These are phyloP conservation scores for Cotoneaster glaucophyllus DNA, from an alignment of 306 rosid species.

Conservation along the genomic window DNA sequence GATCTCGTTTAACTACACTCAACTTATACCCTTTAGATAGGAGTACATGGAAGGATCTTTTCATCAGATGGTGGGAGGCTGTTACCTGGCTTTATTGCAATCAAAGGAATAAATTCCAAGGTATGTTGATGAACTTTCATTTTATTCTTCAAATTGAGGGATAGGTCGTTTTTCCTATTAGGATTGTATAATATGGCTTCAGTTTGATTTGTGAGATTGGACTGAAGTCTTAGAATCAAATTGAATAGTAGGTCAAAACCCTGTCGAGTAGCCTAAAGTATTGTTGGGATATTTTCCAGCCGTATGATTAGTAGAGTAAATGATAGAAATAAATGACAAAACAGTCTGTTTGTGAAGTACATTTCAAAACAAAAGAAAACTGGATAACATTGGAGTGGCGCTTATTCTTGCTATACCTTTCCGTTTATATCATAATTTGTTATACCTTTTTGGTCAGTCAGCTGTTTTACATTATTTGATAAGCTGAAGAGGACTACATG, in stretches of 20 bases:
- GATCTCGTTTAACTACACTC: too few relatives aligned
- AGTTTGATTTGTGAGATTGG: neutral
- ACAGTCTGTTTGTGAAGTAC: neutral
- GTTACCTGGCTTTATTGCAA: too few relatives aligned
- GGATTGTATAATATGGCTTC: neutral
- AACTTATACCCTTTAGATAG: too few relatives aligned
- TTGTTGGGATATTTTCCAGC: neutral
- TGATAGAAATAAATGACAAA: neutral
- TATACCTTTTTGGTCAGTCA: neutral
- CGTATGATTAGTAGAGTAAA: neutral
- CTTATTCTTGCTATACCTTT: neutral
- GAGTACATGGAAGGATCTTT: too few relatives aligned
- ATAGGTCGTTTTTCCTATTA: neutral
- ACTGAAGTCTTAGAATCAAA: neutral
- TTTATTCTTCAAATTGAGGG: neutral
- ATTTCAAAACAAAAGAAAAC: neutral
- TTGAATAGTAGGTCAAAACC: neutral
- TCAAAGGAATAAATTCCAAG: too few relatives aligned
- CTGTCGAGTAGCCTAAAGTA: neutral
- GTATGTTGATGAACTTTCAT: neutral
- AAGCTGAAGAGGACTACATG: neutral
- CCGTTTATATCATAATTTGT: neutral
- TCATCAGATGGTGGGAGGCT: too few relatives aligned
- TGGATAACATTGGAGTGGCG: neutral
- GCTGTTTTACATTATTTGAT: constrained; percentile 1